phyloP scores from a whole-genome alignment of 495 filamentous ascomycete genomes.

The Cryomyces minteri region DNA sequence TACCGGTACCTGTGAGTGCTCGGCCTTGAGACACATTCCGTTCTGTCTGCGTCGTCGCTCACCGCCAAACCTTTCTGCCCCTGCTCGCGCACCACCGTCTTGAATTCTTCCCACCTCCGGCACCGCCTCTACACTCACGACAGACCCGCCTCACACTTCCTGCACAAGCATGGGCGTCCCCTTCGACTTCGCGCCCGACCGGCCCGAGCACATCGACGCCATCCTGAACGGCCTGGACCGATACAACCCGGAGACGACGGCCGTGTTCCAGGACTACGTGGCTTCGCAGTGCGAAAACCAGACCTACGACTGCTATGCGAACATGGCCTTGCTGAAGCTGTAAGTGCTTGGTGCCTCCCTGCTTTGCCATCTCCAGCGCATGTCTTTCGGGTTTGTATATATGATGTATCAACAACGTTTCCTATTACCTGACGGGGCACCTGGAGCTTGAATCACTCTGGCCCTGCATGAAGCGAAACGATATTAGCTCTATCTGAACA shows the following conservation, averaged over 20 bases:
- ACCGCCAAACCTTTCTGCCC: neutral
- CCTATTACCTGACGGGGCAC: slow-evolving; percentile 80
- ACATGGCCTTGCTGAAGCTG: slow-evolving; percentile 92
- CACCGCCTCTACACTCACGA: neutral
- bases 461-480: slow-evolving; percentile 27
- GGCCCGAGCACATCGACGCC: slow-evolving; percentile 75
- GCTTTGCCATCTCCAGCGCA: neutral
- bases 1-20: too few relatives aligned
- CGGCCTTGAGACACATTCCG: too few relatives aligned
- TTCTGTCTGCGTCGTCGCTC: neutral
- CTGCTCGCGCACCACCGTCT: neutral
- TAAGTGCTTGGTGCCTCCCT: slow-evolving; percentile 34
- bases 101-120: neutral
- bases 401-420: slow-evolving; percentile 84
- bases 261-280: slow-evolving; percentile 88
- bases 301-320: slow-evolving; percentile 90
- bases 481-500: slow-evolving; percentile 51
- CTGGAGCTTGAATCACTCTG: slow-evolving; percentile 28
- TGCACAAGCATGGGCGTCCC: slow-evolving; percentile 25
- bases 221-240: slow-evolving; percentile 92
- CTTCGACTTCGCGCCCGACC: slow-evolving; percentile 35
- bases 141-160: neutral
- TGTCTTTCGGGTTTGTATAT: neutral
- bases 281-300: slow-evolving; percentile 84
- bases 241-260: slow-evolving; percentile 95